Evolutionary conservation across 2,329 filamentous ascomycete genomes (phyloP).

Genomic region (Xylaria sp.): DNA sequence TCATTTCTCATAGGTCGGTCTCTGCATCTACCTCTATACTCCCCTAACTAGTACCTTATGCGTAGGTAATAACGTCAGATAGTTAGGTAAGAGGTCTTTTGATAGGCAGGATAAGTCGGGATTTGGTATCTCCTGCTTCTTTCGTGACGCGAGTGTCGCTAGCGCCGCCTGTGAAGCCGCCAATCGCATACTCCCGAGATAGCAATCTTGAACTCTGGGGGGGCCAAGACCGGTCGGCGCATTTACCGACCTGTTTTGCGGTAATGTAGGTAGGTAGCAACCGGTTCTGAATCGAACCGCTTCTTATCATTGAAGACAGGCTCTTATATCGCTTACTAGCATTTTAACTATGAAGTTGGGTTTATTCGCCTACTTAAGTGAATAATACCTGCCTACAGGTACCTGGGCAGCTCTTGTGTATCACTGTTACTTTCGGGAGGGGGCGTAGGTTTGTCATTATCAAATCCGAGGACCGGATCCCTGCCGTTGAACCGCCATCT

Average conservation of each 20-base stretch:
- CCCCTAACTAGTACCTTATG: background rate
- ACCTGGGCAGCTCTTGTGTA: background rate
- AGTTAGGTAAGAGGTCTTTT: conserved; percentile 12
- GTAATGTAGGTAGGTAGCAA: background rate
- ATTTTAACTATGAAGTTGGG: background rate
- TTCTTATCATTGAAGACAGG: conserved; percentile 4
- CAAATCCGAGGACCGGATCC: conserved; percentile 15
- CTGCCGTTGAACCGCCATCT: conserved; percentile 8
- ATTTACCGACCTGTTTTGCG: conserved; percentile 16
- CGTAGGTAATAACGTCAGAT: conserved; percentile 17
- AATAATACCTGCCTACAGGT: background rate
- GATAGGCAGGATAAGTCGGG: conserved; percentile 3
- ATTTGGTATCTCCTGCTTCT: conserved; percentile 10
- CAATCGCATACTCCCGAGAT: conserved; percentile 21
- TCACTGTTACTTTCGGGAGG: conserved; percentile 6
- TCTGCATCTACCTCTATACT: background rate
- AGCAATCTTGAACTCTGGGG: conserved; percentile 5
- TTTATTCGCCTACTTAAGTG: background rate
- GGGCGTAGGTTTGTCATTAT: background rate
- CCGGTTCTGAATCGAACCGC: conserved; percentile 1
- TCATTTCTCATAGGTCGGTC: background rate
- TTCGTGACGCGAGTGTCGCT: conserved; percentile 27
- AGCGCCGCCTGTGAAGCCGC: conserved; percentile 9
- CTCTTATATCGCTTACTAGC: background rate
- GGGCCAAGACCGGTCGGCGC: conserved; percentile 13